Percentiles rank a stretch among this genome's conserved stretches.
Conservation (phyloP, 2,329 filamentous ascomycete genomes). For the Daldinia sp. region DNA sequence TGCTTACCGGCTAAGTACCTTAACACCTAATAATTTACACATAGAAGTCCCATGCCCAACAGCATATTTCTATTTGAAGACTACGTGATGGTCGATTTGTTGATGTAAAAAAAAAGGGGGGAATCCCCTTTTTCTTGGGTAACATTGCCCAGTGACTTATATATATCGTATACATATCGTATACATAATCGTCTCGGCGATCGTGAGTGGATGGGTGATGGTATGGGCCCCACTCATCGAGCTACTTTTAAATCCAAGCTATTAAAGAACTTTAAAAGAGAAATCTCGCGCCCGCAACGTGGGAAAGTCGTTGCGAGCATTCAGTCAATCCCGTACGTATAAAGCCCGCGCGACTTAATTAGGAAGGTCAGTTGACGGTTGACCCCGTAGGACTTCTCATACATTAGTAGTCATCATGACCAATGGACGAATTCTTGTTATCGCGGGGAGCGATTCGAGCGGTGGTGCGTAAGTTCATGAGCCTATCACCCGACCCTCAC, state of each 20-base stretch:
- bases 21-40: slow-evolving; percentile 7
- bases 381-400: not conserved
- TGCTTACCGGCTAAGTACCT: slow-evolving; percentile 18
- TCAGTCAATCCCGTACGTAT: not conserved
- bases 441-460: slow-evolving; percentile 91
- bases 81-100: slow-evolving; percentile 4
- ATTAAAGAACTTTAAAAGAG: slow-evolving; percentile 19
- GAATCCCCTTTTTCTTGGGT: not conserved
- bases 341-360: slow-evolving; percentile 13
- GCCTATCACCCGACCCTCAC: slow-evolving; percentile 22
- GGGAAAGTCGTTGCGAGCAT: slow-evolving; percentile 1
- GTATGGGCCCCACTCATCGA: slow-evolving; percentile 22
- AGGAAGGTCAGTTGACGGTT: not conserved
- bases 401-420: slow-evolving; percentile 50
- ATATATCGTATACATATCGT: not conserved
- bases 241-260: slow-evolving; percentile 9
- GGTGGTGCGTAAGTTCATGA: slow-evolving; percentile 77
- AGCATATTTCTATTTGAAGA: not conserved
- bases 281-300: slow-evolving; percentile 31
- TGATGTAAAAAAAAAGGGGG: slow-evolving; percentile 18
- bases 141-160: slow-evolving; percentile 13
- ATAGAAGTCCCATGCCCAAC: not conserved
- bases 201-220: slow-evolving; percentile 20
- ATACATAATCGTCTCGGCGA: not conserved
- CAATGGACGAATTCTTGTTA: slow-evolving; percentile 74